Evolutionary conservation across 2,329 filamentous ascomycete species (phyloP).

Genomic region (Ophiocordyceps camponoti-saundersi): DNA sequence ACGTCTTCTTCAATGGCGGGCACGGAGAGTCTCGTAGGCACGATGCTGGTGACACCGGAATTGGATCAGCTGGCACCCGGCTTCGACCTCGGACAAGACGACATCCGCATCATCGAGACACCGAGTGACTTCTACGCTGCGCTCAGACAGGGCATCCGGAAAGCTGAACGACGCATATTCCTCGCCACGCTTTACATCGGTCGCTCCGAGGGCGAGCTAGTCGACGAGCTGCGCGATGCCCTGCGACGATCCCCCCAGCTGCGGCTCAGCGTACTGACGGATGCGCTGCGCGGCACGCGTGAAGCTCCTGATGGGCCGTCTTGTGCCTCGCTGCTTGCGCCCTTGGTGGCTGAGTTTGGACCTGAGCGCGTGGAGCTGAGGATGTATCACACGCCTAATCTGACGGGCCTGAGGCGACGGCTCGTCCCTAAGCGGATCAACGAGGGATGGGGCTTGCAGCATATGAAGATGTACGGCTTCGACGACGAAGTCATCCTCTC

Average conservation of each 20-base stretch:
- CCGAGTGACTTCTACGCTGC: slow-evolving; percentile 84
- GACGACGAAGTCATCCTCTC: slow-evolving; percentile 94
- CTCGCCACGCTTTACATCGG: slow-evolving; percentile 95
- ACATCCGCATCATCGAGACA: slow-evolving; percentile 62
- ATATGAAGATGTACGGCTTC: slow-evolving; percentile 96
- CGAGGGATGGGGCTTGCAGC: slow-evolving; percentile 93
- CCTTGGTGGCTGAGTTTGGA: slow-evolving; percentile 73
- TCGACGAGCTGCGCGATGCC: slow-evolving; percentile 59
- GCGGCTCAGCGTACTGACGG: slow-evolving; percentile 76
- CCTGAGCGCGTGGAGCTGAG: slow-evolving; percentile 72
- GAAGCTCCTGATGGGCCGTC: slow-evolving; percentile 66
- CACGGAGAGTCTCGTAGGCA: slow-evolving; percentile 28
- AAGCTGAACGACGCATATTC: slow-evolving; percentile 66
- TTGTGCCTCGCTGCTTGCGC: slow-evolving; percentile 73
- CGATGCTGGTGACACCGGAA: slow-evolving; percentile 47
- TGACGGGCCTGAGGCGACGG: slow-evolving; percentile 73
- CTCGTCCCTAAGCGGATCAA: slow-evolving; percentile 81
- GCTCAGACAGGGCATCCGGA: slow-evolving; percentile 60
- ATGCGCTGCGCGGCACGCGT: slow-evolving; percentile 77
- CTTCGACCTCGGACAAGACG: slow-evolving; percentile 68
- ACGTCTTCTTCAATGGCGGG: slow-evolving; percentile 3
- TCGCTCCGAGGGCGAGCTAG: slow-evolving; percentile 78
- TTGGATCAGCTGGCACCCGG: slow-evolving; percentile 81
- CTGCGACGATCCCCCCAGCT: slow-evolving; percentile 59
- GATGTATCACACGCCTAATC: slow-evolving; percentile 96